Evolutionary conservation across 2,329 filamentous ascomycete genomes (phyloP), one percentile per base, ranked within the genome.

Genomic region (Botrytis porri): DNA sequence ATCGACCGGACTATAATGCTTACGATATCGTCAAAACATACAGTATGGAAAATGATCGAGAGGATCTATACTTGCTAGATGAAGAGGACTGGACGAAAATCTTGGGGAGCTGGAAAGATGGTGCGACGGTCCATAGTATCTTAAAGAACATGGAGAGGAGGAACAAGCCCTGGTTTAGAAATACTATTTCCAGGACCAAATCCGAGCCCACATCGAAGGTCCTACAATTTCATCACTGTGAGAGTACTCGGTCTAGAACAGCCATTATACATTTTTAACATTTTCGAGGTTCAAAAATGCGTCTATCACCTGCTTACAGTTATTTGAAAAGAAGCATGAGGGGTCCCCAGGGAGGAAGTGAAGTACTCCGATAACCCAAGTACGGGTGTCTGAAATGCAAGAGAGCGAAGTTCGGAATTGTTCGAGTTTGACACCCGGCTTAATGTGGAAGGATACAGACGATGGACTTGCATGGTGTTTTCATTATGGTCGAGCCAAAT

Each of bases 1-100:
- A 41, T 39, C 64, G 64, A 57, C 64, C 35, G 10, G 64, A 67
- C 18, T 67, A 67, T 32, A 57, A 54, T 39, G 64, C 64, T 41
- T 67, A 54, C 25, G 64, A 67, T 25, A 54, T 54, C 7, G 64
- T 5, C 18, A 41, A 37, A 16, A 51, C 35, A 7, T 67, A 51
- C 45, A 61, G 59, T 16, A n/a, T 9, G 5, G 45, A 54, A 37
- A 29, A 67, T 57, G 16, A 29, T 6, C n/a, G 8, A 6, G n/a
- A 22, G 39, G 61, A 43, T 39, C 16, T 67, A 22, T 67, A 67
- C 35, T n/a, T 29, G 16, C 14, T 67, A 12, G 32, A 39, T 51
- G 20, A 20, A 39, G 35, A 32, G 22, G 45, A 41, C 2, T 67
- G 64, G 64, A 10, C 51, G 5, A 54, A 20, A 12, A 39, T 41